Evolutionary conservation across 495 filamentous ascomycete genomes (phyloP).

Genomic region (Pseudevernia furfuracea): DNA sequence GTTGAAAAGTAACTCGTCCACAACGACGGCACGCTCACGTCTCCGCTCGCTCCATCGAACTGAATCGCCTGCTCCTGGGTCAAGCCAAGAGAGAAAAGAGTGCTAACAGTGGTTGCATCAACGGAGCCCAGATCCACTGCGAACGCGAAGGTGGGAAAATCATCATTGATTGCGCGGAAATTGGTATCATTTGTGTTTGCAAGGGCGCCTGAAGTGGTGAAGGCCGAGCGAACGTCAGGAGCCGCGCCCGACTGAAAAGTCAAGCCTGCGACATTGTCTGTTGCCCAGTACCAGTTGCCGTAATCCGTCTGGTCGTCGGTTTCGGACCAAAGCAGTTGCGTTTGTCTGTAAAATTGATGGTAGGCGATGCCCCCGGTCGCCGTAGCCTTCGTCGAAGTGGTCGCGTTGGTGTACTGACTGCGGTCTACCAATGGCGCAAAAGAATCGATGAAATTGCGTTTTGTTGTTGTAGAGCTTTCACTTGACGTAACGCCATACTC

Average conservation of each 20-base stretch:
- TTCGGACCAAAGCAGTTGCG: constrained; percentile 48
- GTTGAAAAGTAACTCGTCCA: constrained; percentile 50
- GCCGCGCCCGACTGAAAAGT: constrained; percentile 47
- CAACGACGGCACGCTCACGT: constrained; percentile 38
- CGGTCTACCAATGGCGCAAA: neutral
- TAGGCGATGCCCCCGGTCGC: constrained; percentile 35
- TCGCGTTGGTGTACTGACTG: neutral
- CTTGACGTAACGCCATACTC: constrained; percentile 39
- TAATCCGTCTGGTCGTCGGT: constrained; percentile 48
- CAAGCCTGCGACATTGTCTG: constrained; percentile 33
- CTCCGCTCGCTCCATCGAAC: constrained; percentile 38
- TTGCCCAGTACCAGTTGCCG: constrained; percentile 53
- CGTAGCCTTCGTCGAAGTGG: neutral
- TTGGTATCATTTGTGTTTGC: constrained; percentile 41
- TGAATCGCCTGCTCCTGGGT: constrained; percentile 48
- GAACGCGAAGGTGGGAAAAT: constrained; percentile 51
- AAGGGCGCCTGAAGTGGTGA: constrained; percentile 38
- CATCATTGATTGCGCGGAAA: constrained; percentile 45
- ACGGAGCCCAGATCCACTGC: constrained; percentile 46
- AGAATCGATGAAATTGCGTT: neutral
- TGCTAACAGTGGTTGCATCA: constrained; percentile 29
- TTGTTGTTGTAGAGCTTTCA: constrained; percentile 18
- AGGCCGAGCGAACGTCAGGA: constrained; percentile 42
- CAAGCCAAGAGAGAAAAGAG: constrained; percentile 47
- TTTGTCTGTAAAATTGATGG: constrained; percentile 47